Percentiles rank a stretch among this genome's conserved stretches.
phyloP scores from a whole-genome alignment of 148 eudicot species.

The Simmondsia chinensis region DNA sequence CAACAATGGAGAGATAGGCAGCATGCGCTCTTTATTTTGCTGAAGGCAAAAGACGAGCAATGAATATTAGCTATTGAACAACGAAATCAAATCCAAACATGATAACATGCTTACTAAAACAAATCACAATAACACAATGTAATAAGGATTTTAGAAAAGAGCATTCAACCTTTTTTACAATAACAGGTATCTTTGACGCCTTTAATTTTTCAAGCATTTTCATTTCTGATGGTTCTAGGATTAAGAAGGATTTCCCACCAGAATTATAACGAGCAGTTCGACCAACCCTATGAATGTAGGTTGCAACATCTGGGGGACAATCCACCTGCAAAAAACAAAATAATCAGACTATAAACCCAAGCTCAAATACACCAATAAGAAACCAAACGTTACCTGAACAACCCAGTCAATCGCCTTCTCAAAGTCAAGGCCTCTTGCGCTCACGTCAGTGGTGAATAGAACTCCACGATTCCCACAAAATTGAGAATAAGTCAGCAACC shows the following conservation, averaged over 20 bases:
- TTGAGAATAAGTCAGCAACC: constrained; percentile 66
- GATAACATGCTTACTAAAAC: neutral
- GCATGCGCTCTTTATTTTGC: constrained; percentile 57
- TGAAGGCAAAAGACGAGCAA: constrained; percentile 11
- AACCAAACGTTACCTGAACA: constrained; percentile 61
- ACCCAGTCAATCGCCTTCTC: constrained; percentile 90
- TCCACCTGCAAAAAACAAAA: constrained; percentile 53
- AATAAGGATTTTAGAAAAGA: neutral
- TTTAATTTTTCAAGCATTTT: constrained; percentile 72
- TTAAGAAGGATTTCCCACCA: constrained; percentile 66
- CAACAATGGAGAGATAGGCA: constrained; percentile 56
- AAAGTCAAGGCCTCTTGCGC: constrained; percentile 92
- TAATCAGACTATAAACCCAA: constrained; percentile 3
- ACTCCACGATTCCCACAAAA: constrained; percentile 64
- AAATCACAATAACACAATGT: too few relatives aligned
- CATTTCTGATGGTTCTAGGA: constrained; percentile 75
- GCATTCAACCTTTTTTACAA: constrained; percentile 35
- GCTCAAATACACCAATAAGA: neutral
- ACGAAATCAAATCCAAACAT: neutral
- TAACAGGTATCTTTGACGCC: constrained; percentile 59
- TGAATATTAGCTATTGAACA: neutral
- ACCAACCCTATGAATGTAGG: constrained; percentile 93
- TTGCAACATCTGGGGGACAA: constrained; percentile 76
- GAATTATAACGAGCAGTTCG: constrained; percentile 86
- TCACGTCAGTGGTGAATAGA: constrained; percentile 82